A percentile compares a stretch with the other conserved stretches of the same genome.
Conservation (phyloP, 345 rosid species). For the Populus nigra region DNA sequence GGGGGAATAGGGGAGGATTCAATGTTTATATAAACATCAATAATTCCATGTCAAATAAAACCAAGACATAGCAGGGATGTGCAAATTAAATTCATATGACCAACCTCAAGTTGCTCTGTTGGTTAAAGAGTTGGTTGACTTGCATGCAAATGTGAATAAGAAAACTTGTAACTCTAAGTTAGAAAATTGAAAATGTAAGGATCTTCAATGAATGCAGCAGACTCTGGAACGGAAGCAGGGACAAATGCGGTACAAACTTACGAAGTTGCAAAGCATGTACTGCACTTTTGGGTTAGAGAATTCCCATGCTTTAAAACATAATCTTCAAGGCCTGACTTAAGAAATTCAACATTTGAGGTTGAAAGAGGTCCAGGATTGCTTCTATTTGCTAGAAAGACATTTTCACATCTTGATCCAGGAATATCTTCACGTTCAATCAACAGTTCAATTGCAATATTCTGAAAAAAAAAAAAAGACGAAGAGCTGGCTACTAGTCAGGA, state of each 20-base stretch:
- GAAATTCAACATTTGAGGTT: conserved; percentile 54
- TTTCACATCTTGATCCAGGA: conserved; percentile 41
- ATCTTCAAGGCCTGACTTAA: conserved; percentile 76
- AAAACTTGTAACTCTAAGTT: not conserved
- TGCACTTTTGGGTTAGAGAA: conserved; percentile 40
- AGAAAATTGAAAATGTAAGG: not conserved
- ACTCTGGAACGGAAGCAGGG: not conserved
- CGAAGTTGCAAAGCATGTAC: conserved; percentile 50
- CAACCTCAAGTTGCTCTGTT: not conserved
- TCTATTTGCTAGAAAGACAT: conserved; percentile 51
- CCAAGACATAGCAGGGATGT: not conserved
- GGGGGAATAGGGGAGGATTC: too few relatives aligned
- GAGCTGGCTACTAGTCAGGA: conserved; percentile 4
- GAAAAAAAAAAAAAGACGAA: conserved; percentile 18
- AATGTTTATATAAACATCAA: too few relatives aligned
- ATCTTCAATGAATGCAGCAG: conserved; percentile 1
- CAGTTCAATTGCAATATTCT: conserved; percentile 75
- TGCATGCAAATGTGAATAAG: not conserved
- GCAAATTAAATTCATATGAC: not conserved
- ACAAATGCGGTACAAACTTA: conserved; percentile 22
- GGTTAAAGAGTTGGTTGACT: not conserved
- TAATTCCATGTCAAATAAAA: not conserved
- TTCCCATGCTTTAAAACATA: conserved; percentile 62
- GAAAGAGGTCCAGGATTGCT: conserved; percentile 39
- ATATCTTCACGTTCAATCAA: conserved; percentile 44